These are phyloP conservation scores for Tolypocladium ovalisporum DNA, from an alignment of 2,329 filamentous ascomycete species.

Conservation along the genomic window DNA sequence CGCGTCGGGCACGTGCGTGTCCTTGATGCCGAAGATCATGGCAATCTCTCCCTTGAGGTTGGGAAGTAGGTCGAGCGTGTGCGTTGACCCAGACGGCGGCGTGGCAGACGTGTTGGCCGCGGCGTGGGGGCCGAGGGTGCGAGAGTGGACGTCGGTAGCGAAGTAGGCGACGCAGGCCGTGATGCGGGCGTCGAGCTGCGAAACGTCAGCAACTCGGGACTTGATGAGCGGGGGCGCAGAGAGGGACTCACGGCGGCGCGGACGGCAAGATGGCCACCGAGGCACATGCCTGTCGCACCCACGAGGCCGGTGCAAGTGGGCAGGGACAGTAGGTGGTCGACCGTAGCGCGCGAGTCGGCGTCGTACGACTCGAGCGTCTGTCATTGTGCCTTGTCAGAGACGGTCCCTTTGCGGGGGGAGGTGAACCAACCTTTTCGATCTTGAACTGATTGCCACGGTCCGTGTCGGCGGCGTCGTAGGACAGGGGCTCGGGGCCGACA, in stretches of 20 bases:
- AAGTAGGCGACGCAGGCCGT: conserved; percentile 78
- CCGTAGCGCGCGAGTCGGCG: conserved; percentile 57
- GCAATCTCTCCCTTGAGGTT: conserved; percentile 74
- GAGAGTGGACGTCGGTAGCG: conserved; percentile 79
- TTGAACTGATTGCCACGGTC: conserved; percentile 84
- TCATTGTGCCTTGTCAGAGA: neutral
- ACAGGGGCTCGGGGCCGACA: conserved; percentile 68
- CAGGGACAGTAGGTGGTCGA: conserved; percentile 60
- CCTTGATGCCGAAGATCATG: conserved; percentile 86
- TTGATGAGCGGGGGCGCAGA: neutral
- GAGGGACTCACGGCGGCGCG: conserved; percentile 41
- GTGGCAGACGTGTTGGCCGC: conserved; percentile 34
- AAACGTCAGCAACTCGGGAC: neutral
- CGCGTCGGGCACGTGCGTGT: conserved; percentile 77
- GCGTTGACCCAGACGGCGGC: conserved; percentile 27
- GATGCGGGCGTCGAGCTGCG: conserved; percentile 61
- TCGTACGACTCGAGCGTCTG: conserved; percentile 80
- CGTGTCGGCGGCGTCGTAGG: conserved; percentile 81
- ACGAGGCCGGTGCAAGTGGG: conserved; percentile 73
- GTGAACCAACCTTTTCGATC: conserved; percentile 53
- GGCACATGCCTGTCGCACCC: conserved; percentile 80
- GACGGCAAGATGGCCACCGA: conserved; percentile 75
- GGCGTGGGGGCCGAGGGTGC: conserved; percentile 55
- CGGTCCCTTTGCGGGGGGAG: neutral
- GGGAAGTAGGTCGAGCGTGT: conserved; percentile 42